Percentiles rank a stretch among this genome's conserved stretches.
Evolutionary conservation across 495 filamentous ascomycete genomes (phyloP).

Genomic region (Aspergillus cristatus): DNA sequence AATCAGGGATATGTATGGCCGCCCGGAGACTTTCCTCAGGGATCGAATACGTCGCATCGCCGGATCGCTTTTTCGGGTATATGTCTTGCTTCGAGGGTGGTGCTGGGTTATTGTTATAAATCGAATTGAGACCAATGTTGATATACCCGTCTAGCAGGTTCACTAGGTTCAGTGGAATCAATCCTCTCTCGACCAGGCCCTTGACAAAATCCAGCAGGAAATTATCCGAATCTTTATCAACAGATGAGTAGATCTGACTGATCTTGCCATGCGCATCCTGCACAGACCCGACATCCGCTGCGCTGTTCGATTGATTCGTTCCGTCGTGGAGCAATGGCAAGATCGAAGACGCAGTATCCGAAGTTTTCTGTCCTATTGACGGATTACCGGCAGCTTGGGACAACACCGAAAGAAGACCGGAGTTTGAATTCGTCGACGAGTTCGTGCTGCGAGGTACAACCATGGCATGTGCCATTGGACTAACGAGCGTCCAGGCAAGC

Average conservation of each 20-base stretch:
- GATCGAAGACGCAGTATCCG: no score
- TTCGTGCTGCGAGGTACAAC: not conserved
- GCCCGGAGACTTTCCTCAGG: conserved; percentile 25
- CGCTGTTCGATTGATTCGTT: no score
- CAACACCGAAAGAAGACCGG: no score
- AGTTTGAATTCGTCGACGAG: no score
- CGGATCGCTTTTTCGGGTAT: conserved; percentile 18
- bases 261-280: no score
- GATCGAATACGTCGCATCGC: conserved; percentile 36
- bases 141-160: conserved; percentile 9
- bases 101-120: conserved; percentile 6
- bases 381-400: no score
- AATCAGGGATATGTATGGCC: conserved; percentile 34
- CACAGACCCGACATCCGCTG: no score
- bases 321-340: no score
- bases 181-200: conserved; percentile 5
- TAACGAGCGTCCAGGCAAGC: no score
- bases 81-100: conserved; percentile 1
- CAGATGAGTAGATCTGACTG: no score
- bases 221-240: no score
- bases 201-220: conserved; percentile 4
- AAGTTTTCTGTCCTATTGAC: no score
- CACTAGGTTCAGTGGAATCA: conserved; percentile 8
- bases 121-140: conserved; percentile 8
- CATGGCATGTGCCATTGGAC: not conserved